These are phyloP conservation scores for Fistulifera pelliculosa DNA, from an alignment of 108 stramenopile genomes.

Conservation along the genomic window DNA sequence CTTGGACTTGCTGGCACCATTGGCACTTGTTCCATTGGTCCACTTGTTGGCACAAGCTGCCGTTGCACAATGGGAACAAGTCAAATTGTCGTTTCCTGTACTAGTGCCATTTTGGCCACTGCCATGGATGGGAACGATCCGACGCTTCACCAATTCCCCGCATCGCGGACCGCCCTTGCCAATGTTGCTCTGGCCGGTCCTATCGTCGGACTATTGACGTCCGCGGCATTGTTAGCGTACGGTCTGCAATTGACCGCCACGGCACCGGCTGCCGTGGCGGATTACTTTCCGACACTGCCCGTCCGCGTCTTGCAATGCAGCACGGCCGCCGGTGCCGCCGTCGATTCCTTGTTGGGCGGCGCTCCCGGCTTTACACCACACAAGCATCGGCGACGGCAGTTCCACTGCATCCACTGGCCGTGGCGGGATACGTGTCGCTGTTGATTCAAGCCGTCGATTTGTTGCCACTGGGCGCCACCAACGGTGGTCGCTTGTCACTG, in stretches of 20 bases:
- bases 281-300: constrained; percentile 47
- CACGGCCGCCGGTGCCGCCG: constrained; percentile 51
- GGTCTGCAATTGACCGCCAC: constrained; percentile 50
- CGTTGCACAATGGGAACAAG: constrained; percentile 34
- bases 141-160: too few relatives aligned
- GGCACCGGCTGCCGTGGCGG: constrained; percentile 23
- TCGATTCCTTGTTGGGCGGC: constrained; percentile 36
- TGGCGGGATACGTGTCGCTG: constrained; percentile 63
- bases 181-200: constrained; percentile 74
- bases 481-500: constrained; percentile 60
- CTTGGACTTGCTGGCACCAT: too few relatives aligned
- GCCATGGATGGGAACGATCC: too few relatives aligned
- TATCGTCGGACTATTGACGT: constrained; percentile 38
- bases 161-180: constrained; percentile 27
- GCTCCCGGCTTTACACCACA: constrained; percentile 32
- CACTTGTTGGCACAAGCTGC: constrained; percentile 53
- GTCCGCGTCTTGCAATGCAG: constrained; percentile 48
- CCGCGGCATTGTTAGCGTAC: constrained; percentile 33
- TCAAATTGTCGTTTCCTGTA: constrained; percentile 3
- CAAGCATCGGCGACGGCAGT: constrained; percentile 46
- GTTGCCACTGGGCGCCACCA: constrained; percentile 69
- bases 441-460: constrained; percentile 61
- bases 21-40: constrained; percentile 7
- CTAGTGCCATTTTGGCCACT: too few relatives aligned
- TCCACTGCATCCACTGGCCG: constrained; percentile 67